Percentiles rank a stretch among this genome's conserved stretches.
These are phyloP conservation scores for Aspergillus sclerotioniger DNA, from an alignment of 495 filamentous ascomycete genomes.

Conservation along the genomic window DNA sequence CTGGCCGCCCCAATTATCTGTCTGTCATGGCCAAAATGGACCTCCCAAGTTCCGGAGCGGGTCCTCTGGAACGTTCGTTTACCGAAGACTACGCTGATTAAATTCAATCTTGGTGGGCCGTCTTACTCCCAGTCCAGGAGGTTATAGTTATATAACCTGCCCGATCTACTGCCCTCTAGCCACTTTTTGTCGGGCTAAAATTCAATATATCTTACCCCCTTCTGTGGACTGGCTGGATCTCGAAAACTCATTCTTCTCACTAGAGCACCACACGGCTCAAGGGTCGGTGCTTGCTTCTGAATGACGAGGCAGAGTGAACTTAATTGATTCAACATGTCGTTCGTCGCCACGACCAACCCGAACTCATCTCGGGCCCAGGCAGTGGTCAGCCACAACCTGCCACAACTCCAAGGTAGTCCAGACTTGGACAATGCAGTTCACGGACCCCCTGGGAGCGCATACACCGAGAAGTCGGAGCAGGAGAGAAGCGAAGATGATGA, in stretches of 20 bases:
- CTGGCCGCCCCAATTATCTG: not conserved
- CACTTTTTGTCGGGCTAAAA: not conserved
- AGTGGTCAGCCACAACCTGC: constrained; percentile 23
- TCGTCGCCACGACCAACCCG: constrained; percentile 13
- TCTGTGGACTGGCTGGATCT: not conserved
- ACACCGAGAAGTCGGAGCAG: constrained; percentile 2
- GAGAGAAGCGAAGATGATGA: constrained; percentile 20
- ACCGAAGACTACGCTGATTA: not conserved
- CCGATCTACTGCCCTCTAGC: not conserved
- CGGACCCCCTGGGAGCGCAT: not conserved
- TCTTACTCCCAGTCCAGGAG: not conserved
- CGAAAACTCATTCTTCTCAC: not conserved
- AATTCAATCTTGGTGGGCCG: not conserved
- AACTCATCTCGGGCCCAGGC: constrained; percentile 16
- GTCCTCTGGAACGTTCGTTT: not conserved
- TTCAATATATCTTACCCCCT: not conserved
- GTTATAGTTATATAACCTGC: not conserved
- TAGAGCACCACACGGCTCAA: not conserved
- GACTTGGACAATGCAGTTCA: not conserved
- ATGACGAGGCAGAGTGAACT: not conserved
- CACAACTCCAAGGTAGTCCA: not conserved
- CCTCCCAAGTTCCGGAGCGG: not conserved
- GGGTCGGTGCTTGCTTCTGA: not conserved
- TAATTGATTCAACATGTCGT: constrained; percentile 13
- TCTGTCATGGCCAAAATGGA: not conserved